Base-by-base conservation (phyloP, 2,329 filamentous ascomycete genomes). In the Claviceps quebecensis region DNA sequence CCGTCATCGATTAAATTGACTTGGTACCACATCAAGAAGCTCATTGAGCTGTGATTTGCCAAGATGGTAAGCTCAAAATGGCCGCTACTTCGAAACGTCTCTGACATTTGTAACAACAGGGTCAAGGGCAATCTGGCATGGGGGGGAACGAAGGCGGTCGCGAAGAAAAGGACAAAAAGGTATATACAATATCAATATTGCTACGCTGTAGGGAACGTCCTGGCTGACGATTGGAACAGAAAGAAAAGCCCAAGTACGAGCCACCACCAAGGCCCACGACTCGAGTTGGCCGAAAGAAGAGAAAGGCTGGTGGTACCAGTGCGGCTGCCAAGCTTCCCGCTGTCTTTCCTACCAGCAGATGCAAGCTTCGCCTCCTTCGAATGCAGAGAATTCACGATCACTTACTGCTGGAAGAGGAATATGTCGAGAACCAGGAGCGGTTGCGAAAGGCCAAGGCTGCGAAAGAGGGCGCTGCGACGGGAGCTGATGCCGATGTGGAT, bases 171-270 rank as follows among this genome's bases (percentile, higher is more conserved):
- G 90, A 94, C 64, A 95, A 97, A 79, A 97, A 97, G 81, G 91
- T 87, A 72, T 51, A 67, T 52, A 13, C 16, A 46, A 17, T 4
- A 22, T 19, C 11, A 34, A 46, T 37, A 26, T 29, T 9, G 11
- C 4, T 11, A 11, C 22, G 13, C 2, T 3, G 2, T 16, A 14
- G 23, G 11, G n/a, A 49, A 23, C 22, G 16, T 8, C 8, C 29
- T 14, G 4, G 45, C 56, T 65, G 55, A 67, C 53, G 50, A 2
- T 53, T 26, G 39, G 37, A 54, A 60, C 63, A 95, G 91, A 97
- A 98, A 80, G 91, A 98, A 57, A 98, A 98, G 84, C 93, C 93
- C 67, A 97, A 95, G 86, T 98, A 98, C 77, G 93, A 98, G 72
- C 93, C 93, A 58, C 93, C 93, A 60, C 93, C 93, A 69, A 85